Conservation (phyloP, 139 green algal genomes). For the Klebsormidium nitens region DNA sequence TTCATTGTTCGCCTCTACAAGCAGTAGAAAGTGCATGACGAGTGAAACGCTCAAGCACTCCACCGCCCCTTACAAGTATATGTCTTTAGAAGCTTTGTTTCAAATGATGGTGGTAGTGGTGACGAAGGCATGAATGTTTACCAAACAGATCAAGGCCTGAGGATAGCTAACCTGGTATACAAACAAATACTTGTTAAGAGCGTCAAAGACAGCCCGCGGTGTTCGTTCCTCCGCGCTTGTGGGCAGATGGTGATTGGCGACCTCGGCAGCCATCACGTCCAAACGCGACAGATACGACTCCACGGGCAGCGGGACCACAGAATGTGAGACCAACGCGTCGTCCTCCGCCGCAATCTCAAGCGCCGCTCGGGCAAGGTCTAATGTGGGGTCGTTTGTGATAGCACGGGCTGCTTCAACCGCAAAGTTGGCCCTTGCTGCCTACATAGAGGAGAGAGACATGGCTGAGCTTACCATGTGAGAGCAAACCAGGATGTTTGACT, state of each 20-base stretch:
- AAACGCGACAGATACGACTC: slow-evolving; percentile 40
- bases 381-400: not conserved
- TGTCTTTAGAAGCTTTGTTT: not conserved
- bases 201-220: slow-evolving; percentile 2
- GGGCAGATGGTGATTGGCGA: slow-evolving; percentile 4
- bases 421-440: too few relatives aligned
- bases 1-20: too few relatives aligned
- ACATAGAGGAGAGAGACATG: too few relatives aligned
- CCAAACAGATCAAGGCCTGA: not conserved
- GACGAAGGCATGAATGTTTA: not conserved
- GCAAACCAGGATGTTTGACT: too few relatives aligned
- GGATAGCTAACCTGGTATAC: slow-evolving; percentile 1
- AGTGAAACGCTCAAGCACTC: not conserved
- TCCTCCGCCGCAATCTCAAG: slow-evolving; percentile 66
- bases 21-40: too few relatives aligned
- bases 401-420: not conserved
- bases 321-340: slow-evolving; percentile 64
- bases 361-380: slow-evolving; percentile 30
- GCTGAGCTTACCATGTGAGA: too few relatives aligned
- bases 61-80: not conserved
- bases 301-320: slow-evolving; percentile 51
- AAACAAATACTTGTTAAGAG: slow-evolving; percentile 14
- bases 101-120: not conserved
- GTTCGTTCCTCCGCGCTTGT: not conserved
- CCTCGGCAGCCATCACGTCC: slow-evolving; percentile 30